A percentile compares a stretch with the other conserved stretches of the same genome.
These are phyloP conservation scores for Ophidiomyces ophidiicola DNA, from an alignment of 2,329 filamentous ascomycete species.

Conservation along the genomic window DNA sequence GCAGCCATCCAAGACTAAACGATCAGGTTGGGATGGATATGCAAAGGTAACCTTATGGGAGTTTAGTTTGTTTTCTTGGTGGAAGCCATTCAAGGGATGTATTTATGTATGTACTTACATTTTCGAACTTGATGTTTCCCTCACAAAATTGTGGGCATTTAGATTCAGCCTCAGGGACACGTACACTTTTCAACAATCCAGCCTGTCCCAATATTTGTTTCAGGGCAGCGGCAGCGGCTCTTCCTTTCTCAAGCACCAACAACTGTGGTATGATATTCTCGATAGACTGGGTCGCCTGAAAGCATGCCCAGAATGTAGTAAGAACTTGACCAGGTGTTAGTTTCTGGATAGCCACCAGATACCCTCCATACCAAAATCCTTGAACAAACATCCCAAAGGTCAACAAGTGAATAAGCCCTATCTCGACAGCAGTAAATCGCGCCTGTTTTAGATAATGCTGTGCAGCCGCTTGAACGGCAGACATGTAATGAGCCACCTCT, in stretches of 20 bases:
- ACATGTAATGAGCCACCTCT: slow-evolving; percentile 55
- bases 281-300: slow-evolving; percentile 64
- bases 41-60: slow-evolving; percentile 58
- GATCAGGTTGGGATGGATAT: slow-evolving; percentile 59
- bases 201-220: slow-evolving; percentile 31
- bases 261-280: slow-evolving; percentile 65
- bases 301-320: slow-evolving; percentile 72
- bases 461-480: slow-evolving; percentile 46
- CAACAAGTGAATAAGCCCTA: slow-evolving; percentile 61
- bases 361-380: slow-evolving; percentile 78
- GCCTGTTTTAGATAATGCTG: slow-evolving; percentile 56
- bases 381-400: slow-evolving; percentile 69
- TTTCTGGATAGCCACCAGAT: slow-evolving; percentile 50
- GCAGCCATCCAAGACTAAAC: slow-evolving; percentile 47
- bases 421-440: slow-evolving; percentile 56
- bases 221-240: slow-evolving; percentile 56
- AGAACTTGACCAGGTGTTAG: slow-evolving; percentile 55
- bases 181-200: background rate
- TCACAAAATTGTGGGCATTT: slow-evolving; percentile 37
- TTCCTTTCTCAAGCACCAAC: slow-evolving; percentile 66
- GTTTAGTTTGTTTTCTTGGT: slow-evolving; percentile 3
- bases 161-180: slow-evolving; percentile 20
- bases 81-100: background rate
- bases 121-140: slow-evolving; percentile 57
- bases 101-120: slow-evolving; percentile 47